Base-by-base conservation (phyloP, 164 flowering plant species). In the Berberis thunbergii region DNA sequence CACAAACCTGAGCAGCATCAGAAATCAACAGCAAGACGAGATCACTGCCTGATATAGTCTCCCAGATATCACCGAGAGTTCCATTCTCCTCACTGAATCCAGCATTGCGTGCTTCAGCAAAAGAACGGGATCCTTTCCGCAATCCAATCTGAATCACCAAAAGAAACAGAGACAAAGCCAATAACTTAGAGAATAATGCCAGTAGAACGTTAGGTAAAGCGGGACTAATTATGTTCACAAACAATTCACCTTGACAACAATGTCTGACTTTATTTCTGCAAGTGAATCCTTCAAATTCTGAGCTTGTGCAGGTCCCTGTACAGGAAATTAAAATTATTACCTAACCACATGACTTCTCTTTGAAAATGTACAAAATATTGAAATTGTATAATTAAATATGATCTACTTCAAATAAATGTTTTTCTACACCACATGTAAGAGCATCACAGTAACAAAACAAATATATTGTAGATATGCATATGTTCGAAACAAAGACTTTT, bases 231-330 rank as follows among this genome's bases (percentile, higher is more conserved):
- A 70, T 38, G 38, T 41, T 54, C 0, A 41, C 3, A 42, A 49
- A n/a, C 13, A 63, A 49, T 43, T 72, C 54, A 88, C 98, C 98
- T 93, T 93, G 10, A 93, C 97, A 53, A 84, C 87, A 68, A 93
- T 85, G 74, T 90, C 88, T 66, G 98, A 93, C 68, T 87, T 85
- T 26, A 80, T 90, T 54, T 81, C 94, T 8, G 83, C 86, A 64
- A 93, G 88, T 39, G 98, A 90, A 72, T 93, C 98, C 63, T 89
- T 86, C 59, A 93, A 73, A 63, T 93, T 93, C 78, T 93, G 97
- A 67, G 98, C 98, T 82, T 93, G 98, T 53, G 98, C 98, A 76
- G 96, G 98, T 3, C 94, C 98, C 97, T 93, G 61, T 11, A 70
- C 2, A 41, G 13, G 50, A 48, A 7, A 48, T 48, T 1, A 48